These are phyloP conservation scores for Lactuca sativa DNA, from an alignment of 129 eudicot genomes.

Conservation along the genomic window DNA sequence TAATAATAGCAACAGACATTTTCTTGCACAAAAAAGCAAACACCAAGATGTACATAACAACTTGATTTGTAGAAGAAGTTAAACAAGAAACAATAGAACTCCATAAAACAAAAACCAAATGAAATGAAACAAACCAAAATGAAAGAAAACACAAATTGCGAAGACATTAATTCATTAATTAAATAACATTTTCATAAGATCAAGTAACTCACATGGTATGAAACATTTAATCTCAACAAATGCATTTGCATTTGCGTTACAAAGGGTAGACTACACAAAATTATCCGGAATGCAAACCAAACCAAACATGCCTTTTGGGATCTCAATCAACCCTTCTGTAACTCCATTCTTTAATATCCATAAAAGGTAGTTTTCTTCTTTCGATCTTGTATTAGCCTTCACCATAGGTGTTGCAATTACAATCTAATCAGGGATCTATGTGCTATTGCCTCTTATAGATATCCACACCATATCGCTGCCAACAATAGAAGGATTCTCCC, in stretches of 20 bases:
- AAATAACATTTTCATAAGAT: too few species aligned
- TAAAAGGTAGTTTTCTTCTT: constrained; percentile 64
- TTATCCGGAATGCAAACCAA: not conserved
- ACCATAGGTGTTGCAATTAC: constrained; percentile 94
- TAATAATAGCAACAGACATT: too few species aligned
- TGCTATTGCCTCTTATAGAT: constrained; percentile 51
- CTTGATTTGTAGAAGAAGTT: too few species aligned
- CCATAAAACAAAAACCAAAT: too few species aligned
- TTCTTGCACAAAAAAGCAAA: too few species aligned
- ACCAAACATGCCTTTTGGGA: constrained; percentile 71
- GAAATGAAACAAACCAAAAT: too few species aligned
- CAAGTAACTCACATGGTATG: not conserved
- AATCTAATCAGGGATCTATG: constrained; percentile 69
- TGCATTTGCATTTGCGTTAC: too few species aligned
- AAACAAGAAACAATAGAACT: too few species aligned
- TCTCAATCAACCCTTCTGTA: constrained; percentile 91
- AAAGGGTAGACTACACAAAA: not conserved
- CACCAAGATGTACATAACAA: too few species aligned
- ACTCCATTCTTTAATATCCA: constrained; percentile 96
- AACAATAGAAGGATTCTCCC: constrained; percentile 64
- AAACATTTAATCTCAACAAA: not conserved
- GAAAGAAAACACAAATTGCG: too few species aligned
- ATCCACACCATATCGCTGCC: constrained; percentile 77
- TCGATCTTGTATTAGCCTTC: constrained; percentile 75
- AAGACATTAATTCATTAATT: too few species aligned